Percentiles rank a stretch among this genome's conserved stretches.
Evolutionary conservation across 257 asterid genomes (phyloP).

Genomic region (Nicotiana paniculata): DNA sequence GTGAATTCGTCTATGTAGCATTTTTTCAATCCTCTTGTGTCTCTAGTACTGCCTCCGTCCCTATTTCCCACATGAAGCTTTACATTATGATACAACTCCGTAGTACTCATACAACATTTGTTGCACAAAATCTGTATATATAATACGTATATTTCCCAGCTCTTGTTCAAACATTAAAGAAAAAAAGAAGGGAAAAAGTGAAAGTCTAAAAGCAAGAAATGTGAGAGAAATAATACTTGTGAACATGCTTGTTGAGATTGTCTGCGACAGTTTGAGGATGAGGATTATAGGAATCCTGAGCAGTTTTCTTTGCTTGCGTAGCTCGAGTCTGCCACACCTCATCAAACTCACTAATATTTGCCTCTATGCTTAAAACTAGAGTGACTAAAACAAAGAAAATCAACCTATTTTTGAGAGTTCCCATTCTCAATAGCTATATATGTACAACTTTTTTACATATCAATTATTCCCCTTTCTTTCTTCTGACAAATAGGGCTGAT

Average conservation of each 20-base stretch:
- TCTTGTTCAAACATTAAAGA: not conserved
- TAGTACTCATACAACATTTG: not conserved
- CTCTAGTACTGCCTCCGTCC: too few relatives aligned
- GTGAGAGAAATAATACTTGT: constrained; percentile 4
- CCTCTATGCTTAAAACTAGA: constrained; percentile 6
- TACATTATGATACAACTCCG: not conserved
- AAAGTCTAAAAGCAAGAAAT: not conserved
- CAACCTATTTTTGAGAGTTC: not conserved
- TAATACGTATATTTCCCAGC: not conserved
- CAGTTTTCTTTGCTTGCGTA: constrained; percentile 10
- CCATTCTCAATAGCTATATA: not conserved
- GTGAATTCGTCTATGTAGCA: not conserved
- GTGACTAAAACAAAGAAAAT: constrained; percentile 3
- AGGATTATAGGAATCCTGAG: constrained; percentile 15
- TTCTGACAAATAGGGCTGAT: not conserved
- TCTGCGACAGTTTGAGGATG: constrained; percentile 11
- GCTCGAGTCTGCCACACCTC: constrained; percentile 26
- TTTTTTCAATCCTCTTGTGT: not conserved
- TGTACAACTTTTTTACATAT: not conserved
- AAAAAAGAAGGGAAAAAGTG: not conserved
- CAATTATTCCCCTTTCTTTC: not conserved
- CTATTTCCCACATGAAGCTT: too few relatives aligned
- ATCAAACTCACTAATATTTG: constrained; percentile 6
- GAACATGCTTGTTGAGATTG: constrained; percentile 16
- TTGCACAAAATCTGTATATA: not conserved